These are phyloP conservation scores for Coemansia sp. DNA, from an alignment of 371 early-diverging fungal species.

Conservation along the genomic window DNA sequence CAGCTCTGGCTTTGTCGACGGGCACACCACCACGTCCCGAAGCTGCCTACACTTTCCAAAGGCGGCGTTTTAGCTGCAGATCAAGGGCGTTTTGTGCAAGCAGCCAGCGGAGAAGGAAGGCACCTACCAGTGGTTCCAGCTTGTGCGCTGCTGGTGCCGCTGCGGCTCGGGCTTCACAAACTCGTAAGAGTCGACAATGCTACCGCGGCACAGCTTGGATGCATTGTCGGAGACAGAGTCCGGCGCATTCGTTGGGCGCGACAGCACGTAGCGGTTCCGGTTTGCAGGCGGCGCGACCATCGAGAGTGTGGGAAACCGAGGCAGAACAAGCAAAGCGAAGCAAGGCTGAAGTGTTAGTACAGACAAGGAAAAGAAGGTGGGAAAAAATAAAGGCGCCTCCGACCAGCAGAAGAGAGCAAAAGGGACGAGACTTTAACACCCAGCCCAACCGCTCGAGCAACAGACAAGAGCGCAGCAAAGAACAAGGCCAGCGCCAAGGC, in stretches of 20 bases:
- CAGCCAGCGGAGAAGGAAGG: background rate
- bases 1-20: constrained; percentile 56
- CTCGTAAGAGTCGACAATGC: constrained; percentile 40
- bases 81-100: background rate
- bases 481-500: background rate
- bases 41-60: constrained; percentile 66
- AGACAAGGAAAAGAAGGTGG: background rate
- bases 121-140: constrained; percentile 53
- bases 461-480: background rate
- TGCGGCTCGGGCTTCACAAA: constrained; percentile 44
- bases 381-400: background rate
- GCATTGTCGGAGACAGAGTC: constrained; percentile 1
- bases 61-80: background rate
- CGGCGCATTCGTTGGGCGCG: constrained; percentile 2
- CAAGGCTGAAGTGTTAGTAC: constrained; percentile 3
- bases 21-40: constrained; percentile 71
- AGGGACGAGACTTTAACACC: background rate
- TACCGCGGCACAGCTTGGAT: constrained; percentile 24
- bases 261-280: constrained; percentile 37
- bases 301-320: background rate
- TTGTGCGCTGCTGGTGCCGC: constrained; percentile 48
- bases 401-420: background rate
- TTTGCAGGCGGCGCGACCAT: constrained; percentile 33
- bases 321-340: background rate
- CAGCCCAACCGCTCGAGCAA: background rate